Conservation (phyloP, 768 basidiomycete species). For the Amanita jacksonii region DNA sequence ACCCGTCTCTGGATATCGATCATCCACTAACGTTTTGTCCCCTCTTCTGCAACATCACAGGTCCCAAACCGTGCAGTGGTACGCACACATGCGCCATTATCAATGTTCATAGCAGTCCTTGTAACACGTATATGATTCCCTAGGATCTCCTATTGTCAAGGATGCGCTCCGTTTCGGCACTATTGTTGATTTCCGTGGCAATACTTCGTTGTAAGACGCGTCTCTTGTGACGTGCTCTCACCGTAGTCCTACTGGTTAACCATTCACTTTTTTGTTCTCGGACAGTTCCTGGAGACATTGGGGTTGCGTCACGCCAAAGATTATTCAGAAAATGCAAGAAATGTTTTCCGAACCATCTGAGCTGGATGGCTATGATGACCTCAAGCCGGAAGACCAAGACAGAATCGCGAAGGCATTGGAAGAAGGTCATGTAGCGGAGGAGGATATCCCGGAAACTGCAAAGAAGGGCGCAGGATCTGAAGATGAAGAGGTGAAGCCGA, state of each 20-base stretch:
- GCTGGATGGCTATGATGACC: slow-evolving; percentile 79
- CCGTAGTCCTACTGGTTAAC: too few species aligned
- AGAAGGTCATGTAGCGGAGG: slow-evolving; percentile 69
- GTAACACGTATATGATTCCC: slow-evolving; percentile 11
- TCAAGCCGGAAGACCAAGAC: slow-evolving; percentile 58
- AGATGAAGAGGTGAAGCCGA: slow-evolving; percentile 40
- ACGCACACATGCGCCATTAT: slow-evolving; percentile 10
- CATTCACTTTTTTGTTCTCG: slow-evolving; percentile 1
- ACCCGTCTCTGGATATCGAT: too few species aligned
- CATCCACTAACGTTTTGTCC: slow-evolving; percentile 3
- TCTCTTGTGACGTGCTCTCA: slow-evolving; percentile 2
- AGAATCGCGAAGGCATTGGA: slow-evolving; percentile 67
- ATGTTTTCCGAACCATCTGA: slow-evolving; percentile 50
- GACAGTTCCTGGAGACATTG: slow-evolving; percentile 79
- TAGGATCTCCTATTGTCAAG: slow-evolving; percentile 67
- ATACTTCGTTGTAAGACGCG: slow-evolving; percentile 50
- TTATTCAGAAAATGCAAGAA: slow-evolving; percentile 64
- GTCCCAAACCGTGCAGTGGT: slow-evolving; percentile 74
- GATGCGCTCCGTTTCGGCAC: slow-evolving; percentile 66
- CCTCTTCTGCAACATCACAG: slow-evolving; percentile 29
- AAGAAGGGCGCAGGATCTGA: slow-evolving; percentile 39
- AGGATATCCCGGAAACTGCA: slow-evolving; percentile 73
- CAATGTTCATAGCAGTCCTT: slow-evolving; percentile 1
- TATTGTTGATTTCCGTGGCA: slow-evolving; percentile 64
- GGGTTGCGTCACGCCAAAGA: slow-evolving; percentile 71